These are phyloP conservation scores for Linnemannia elongata DNA, from an alignment of 192 early-diverging fungal genomes.

Conservation along the genomic window DNA sequence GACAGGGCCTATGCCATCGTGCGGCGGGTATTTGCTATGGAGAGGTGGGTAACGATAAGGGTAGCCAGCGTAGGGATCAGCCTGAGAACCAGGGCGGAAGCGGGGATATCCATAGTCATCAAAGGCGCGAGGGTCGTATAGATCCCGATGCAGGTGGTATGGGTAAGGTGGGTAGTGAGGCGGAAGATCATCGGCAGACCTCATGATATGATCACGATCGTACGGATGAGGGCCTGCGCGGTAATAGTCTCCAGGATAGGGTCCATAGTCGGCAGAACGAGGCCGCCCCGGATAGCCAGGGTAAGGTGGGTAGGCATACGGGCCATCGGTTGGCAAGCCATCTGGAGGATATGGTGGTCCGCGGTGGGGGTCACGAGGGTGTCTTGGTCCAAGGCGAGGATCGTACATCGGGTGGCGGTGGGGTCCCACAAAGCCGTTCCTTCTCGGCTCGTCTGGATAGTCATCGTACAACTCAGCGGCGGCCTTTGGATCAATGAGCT, in stretches of 20 bases:
- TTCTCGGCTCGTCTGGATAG: neutral
- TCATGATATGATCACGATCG: slow-evolving; percentile 20
- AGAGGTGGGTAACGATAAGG: neutral
- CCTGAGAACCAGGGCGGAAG: neutral
- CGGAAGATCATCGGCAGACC: neutral
- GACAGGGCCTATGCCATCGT: neutral
- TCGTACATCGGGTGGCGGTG: slow-evolving; percentile 2
- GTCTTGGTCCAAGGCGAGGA: slow-evolving; percentile 8
- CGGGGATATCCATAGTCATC: neutral
- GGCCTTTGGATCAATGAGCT: neutral
- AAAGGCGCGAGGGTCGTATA: neutral
- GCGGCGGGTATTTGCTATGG: neutral
- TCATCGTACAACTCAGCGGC: neutral
- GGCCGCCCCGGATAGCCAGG: neutral
- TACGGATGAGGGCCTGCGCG: slow-evolving; percentile 10
- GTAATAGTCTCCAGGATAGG: slow-evolving; percentile 15
- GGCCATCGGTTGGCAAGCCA: neutral
- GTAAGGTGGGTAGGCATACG: slow-evolving; percentile 7
- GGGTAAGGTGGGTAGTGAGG: slow-evolving; percentile 2
- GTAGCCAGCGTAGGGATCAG: neutral
- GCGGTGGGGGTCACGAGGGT: neutral
- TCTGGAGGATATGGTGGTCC: slow-evolving; percentile 8
- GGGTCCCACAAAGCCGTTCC: neutral
- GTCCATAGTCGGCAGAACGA: slow-evolving; percentile 2
- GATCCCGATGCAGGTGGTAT: neutral